Evolutionary conservation across 768 basidiomycete genomes (phyloP).

Genomic region (Rhodocollybia butyracea): DNA sequence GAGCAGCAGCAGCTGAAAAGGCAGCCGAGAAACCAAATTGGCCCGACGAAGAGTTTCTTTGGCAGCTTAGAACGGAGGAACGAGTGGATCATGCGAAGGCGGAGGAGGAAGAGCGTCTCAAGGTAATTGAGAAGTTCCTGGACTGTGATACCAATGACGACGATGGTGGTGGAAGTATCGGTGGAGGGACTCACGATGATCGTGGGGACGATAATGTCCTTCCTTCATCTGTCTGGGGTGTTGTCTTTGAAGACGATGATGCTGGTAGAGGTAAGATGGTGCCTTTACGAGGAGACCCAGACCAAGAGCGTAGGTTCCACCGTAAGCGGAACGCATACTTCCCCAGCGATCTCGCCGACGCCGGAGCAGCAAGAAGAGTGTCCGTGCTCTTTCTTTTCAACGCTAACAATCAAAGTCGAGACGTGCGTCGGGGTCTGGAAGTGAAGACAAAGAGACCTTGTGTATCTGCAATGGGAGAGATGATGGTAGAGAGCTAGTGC

Average conservation of each 20-base stretch:
- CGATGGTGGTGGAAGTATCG: slow-evolving; percentile 27
- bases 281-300: slow-evolving; percentile 43
- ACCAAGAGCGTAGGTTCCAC: slow-evolving; percentile 16
- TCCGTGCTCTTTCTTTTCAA: slow-evolving; percentile 54
- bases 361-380: slow-evolving; percentile 71
- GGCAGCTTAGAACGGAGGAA: slow-evolving; percentile 62
- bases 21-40: slow-evolving; percentile 59
- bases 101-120: slow-evolving; percentile 58
- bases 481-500: slow-evolving; percentile 75
- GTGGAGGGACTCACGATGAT: slow-evolving; percentile 8
- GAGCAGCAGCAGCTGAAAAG: slow-evolving; percentile 27
- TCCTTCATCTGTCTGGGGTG: slow-evolving; percentile 25
- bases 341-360: slow-evolving; percentile 73
- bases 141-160: slow-evolving; percentile 70
- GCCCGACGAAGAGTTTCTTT: slow-evolving; percentile 78
- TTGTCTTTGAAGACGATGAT: slow-evolving; percentile 25
- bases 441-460: slow-evolving; percentile 46
- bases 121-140: slow-evolving; percentile 67
- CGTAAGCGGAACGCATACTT: slow-evolving; percentile 35
- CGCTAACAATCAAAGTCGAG: slow-evolving; percentile 18
- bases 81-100: slow-evolving; percentile 47
- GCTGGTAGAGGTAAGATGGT: slow-evolving; percentile 62
- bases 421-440: slow-evolving; percentile 27
- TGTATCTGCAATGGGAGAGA: slow-evolving; percentile 69
- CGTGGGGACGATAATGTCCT: slow-evolving; percentile 27